Evolutionary conservation across 2,329 filamentous ascomycete genomes (phyloP).

Genomic region (Aspergillus oerlinghausenensis): DNA sequence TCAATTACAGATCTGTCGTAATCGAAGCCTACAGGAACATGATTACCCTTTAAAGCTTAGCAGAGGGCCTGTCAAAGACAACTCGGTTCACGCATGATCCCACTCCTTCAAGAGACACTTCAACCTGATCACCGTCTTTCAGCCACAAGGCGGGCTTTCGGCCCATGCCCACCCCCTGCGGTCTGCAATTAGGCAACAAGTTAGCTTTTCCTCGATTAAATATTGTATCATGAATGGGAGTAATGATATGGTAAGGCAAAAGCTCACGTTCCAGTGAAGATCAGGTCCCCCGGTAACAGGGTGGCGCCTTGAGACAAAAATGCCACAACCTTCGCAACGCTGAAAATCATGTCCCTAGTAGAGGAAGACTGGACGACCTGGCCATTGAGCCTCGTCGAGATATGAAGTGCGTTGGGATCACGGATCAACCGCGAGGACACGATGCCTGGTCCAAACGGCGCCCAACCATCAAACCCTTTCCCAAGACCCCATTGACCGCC

Average conservation of each 20-base stretch:
- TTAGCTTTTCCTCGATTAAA: conserved; percentile 22
- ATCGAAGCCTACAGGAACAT: neutral
- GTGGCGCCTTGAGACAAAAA: conserved; percentile 45
- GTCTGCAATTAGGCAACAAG: conserved; percentile 38
- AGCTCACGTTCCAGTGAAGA: conserved; percentile 44
- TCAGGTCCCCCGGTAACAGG: conserved; percentile 38
- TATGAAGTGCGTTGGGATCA: conserved; percentile 38
- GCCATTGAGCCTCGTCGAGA: conserved; percentile 48
- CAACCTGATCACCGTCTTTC: conserved; percentile 65
- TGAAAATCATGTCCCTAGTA: conserved; percentile 49
- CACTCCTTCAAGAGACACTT: conserved; percentile 63
- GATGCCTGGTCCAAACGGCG: conserved; percentile 68
- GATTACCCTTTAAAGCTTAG: conserved; percentile 30
- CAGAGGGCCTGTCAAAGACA: conserved; percentile 37
- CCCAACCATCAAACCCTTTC: conserved; percentile 73
- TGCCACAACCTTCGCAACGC: conserved; percentile 42
- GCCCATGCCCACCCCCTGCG: conserved; percentile 67
- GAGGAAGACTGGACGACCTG: conserved; percentile 45
- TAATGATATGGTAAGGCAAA: neutral
- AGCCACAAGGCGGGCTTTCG: conserved; percentile 63
- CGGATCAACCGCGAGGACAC: conserved; percentile 50
- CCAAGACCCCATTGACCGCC: conserved; percentile 67
- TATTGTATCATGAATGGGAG: conserved; percentile 45
- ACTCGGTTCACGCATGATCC: conserved; percentile 51
- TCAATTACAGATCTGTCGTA: neutral